Conservation (phyloP, 1,284 basidiomycete species). For the Marasmius tenuissimus region DNA sequence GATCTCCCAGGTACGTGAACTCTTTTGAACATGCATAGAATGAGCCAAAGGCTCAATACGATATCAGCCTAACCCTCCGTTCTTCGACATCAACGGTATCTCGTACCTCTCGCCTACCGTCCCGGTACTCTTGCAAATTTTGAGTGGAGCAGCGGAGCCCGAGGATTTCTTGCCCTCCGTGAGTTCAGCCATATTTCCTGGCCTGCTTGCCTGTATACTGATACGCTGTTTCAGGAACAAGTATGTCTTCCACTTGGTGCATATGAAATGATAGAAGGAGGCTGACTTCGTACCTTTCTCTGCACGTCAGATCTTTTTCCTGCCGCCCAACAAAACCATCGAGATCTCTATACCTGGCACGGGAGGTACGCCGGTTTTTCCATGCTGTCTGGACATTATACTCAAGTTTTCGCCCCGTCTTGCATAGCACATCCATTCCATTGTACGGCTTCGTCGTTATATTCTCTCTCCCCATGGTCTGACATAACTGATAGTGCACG, state of each 20-base stretch:
- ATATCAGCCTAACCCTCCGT: constrained; percentile 30
- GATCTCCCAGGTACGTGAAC: constrained; percentile 18
- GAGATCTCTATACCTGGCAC: constrained; percentile 34
- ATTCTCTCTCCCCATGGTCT: background rate
- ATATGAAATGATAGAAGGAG: background rate
- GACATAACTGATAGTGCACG: constrained; percentile 29
- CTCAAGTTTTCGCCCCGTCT: background rate
- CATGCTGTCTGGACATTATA: background rate
- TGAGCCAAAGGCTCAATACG: background rate
- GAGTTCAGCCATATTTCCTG: background rate
- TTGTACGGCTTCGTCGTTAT: constrained; percentile 18
- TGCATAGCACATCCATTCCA: constrained; percentile 33
- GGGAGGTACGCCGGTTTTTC: constrained; percentile 13
- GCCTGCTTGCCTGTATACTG: background rate
- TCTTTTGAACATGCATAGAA: no score
- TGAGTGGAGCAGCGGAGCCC: constrained; percentile 35
- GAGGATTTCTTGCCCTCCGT: constrained; percentile 32
- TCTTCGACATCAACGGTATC: constrained; percentile 37
- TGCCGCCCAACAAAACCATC: constrained; percentile 30
- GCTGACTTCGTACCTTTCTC: no score
- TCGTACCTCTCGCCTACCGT: constrained; percentile 32
- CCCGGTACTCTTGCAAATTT: constrained; percentile 37
- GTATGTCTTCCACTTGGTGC: background rate
- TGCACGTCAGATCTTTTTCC: constrained; percentile 20
- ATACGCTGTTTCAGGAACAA: background rate